phyloP scores from a whole-genome alignment of 225 moss, liverwort and hornwort genomes.

The Marchantia polymorpha region DNA sequence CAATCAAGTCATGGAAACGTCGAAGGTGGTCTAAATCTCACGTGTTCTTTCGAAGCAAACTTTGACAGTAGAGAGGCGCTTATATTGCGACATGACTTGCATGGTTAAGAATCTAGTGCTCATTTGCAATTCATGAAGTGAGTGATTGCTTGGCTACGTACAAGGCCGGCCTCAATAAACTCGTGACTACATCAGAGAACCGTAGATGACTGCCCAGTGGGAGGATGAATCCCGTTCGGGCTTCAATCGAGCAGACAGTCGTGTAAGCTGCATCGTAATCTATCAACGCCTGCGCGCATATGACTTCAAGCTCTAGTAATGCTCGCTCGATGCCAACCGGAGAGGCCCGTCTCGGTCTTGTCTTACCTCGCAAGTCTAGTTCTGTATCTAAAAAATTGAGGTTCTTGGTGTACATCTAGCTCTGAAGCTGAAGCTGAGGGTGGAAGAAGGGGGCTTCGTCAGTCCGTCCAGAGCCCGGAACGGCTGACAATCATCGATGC shows the following conservation, averaged over 20 bases:
- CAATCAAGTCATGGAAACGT: not conserved
- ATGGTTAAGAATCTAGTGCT: not conserved
- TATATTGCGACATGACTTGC: not conserved
- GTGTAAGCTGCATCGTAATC: not conserved
- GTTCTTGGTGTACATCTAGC: not conserved
- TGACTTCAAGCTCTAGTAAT: not conserved
- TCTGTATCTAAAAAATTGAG: not conserved
- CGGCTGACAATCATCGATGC: not conserved
- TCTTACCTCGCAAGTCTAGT: not conserved
- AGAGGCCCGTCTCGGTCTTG: not conserved
- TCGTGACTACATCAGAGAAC: not conserved
- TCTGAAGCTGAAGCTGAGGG: not conserved
- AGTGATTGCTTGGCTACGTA: not conserved
- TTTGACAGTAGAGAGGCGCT: not conserved
- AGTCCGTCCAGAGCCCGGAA: not conserved
- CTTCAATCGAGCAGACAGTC: not conserved
- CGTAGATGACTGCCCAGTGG: not conserved
- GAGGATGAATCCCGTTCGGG: not conserved
- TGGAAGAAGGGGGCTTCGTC: not conserved
- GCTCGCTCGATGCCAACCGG: not conserved
- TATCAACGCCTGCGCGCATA: no score
- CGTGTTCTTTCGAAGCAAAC: not conserved
- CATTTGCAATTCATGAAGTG: not conserved
- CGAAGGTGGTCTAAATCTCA: not conserved
- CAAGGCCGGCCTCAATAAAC: not conserved